Evolutionary conservation across 2,329 filamentous ascomycete genomes (phyloP).

Genomic region (Coleophoma cylindrospora): DNA sequence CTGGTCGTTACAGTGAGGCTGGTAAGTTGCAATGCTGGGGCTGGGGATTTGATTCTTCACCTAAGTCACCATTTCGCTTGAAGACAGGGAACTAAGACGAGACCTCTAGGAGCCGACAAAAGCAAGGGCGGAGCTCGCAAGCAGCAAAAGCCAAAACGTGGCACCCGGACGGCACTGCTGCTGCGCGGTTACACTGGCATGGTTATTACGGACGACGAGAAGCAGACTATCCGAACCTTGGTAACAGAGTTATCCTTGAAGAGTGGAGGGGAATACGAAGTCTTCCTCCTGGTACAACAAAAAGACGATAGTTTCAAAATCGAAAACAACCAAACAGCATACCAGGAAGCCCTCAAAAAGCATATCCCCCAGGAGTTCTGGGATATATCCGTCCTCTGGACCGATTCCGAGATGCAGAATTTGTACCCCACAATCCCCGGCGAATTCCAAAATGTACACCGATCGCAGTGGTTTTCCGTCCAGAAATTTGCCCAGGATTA

Average conservation of each 20-base stretch:
- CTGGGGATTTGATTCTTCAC: not conserved
- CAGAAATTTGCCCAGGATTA: slow-evolving; percentile 60
- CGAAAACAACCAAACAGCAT: slow-evolving; percentile 72
- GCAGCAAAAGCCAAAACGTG: not conserved
- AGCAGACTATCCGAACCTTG: slow-evolving; percentile 57
- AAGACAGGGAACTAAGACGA: not conserved
- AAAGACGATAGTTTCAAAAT: slow-evolving; percentile 75
- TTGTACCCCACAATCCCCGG: slow-evolving; percentile 66
- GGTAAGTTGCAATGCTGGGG: not conserved
- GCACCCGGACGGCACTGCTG: slow-evolving; percentile 1
- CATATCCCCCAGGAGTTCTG: slow-evolving; percentile 71
- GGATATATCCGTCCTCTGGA: slow-evolving; percentile 78
- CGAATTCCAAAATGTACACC: slow-evolving; percentile 58
- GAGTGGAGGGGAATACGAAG: slow-evolving; percentile 75
- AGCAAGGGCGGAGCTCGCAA: not conserved
- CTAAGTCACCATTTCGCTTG: not conserved
- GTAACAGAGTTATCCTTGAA: slow-evolving; percentile 72
- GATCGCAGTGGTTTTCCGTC: slow-evolving; percentile 57
- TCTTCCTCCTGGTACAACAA: slow-evolving; percentile 83
- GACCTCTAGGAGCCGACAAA: not conserved
- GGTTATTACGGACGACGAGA: slow-evolving; percentile 1
- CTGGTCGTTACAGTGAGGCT: not conserved
- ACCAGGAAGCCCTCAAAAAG: slow-evolving; percentile 64
- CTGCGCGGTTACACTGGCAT: slow-evolving; percentile 2
- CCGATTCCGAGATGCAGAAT: slow-evolving; percentile 75